Base-by-base conservation (phyloP, 345 rosid species). In the Hibiscus syriacus region DNA sequence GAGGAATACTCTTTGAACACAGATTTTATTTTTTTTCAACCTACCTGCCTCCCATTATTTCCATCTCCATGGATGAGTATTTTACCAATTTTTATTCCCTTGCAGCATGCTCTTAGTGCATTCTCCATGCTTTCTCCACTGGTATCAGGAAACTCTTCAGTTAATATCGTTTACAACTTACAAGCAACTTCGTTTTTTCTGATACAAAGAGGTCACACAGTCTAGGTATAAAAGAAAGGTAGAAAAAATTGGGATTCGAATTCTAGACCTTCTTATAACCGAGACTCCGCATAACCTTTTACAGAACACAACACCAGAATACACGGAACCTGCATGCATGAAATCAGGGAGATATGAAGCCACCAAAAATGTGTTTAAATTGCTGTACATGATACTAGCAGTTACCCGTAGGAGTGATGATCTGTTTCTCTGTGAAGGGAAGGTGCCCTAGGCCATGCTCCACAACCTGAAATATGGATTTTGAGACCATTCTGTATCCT, bases 51-150 rank as follows among this genome's bases (percentile, higher is more conserved):
- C 70, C 97, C 96, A 67, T 78, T 80, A 62, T 72, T 79, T 34
- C 87, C 87, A 77, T 82, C 92, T 77, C 90, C 82, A 62, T 86
- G 96, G 62, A 90, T 90, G 32, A 90, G 90, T 46, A 93, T 84
- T 82, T 90, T 93, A 38, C 98, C 97, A 20, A 93, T 86, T 78
- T 88, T 93, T 62, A 88, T 89, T 66, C 97, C 88, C 62, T 93
- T 90, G 77, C 98, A 90, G 69, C 98, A 93, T 22, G 97, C 98
- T 75, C 97, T 81, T 61, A 93, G 76, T 22, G 97, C 97, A 61
- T 90, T 93, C 72, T 90, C 97, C 97, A 92, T 92, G 86, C 98
- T 92, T 76, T 92, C 93, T 34, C 98, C 98, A 64, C 98, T 92
- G 72, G 25, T 36, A 39, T 5, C 2, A 70, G n/a, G 19, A 9